Evolutionary conservation across 2,329 filamentous ascomycete genomes (phyloP).

Genomic region (Cordyceps javanica): DNA sequence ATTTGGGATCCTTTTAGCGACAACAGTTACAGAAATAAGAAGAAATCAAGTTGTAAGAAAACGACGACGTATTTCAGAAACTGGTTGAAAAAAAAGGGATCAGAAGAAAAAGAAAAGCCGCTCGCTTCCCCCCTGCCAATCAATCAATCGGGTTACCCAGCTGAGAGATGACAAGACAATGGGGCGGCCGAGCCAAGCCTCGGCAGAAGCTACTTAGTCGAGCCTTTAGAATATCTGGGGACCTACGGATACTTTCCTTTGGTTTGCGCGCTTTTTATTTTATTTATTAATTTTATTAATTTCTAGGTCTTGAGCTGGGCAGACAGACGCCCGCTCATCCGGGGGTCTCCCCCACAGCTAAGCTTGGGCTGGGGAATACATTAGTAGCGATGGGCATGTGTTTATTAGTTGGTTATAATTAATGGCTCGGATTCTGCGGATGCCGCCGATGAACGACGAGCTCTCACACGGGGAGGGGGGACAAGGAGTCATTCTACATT

Average conservation of each 20-base stretch:
- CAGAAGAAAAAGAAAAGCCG: background rate
- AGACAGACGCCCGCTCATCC: background rate
- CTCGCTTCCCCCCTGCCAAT: too few species aligned
- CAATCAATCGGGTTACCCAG: too few species aligned
- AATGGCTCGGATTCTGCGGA: background rate
- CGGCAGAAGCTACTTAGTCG: background rate
- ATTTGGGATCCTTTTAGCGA: background rate
- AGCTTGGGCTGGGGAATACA: background rate
- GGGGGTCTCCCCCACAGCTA: background rate
- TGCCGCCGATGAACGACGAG: background rate
- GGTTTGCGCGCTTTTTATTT: too few species aligned
- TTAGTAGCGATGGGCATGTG: too few species aligned
- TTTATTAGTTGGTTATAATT: too few species aligned
- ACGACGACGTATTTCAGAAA: too few species aligned
- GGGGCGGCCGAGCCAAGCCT: background rate
- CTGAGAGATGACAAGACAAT: background rate
- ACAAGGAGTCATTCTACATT: too few species aligned
- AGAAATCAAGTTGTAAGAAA: background rate
- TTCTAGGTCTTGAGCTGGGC: too few species aligned
- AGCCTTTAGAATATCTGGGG: too few species aligned
- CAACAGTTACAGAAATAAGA: background rate
- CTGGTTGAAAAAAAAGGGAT: background rate
- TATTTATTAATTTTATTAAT: background rate
- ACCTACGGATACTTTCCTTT: too few species aligned
- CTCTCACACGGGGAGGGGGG: too few species aligned